These are phyloP conservation scores for Vitis riparia DNA, from an alignment of 164 flowering plant genomes.

Conservation along the genomic window DNA sequence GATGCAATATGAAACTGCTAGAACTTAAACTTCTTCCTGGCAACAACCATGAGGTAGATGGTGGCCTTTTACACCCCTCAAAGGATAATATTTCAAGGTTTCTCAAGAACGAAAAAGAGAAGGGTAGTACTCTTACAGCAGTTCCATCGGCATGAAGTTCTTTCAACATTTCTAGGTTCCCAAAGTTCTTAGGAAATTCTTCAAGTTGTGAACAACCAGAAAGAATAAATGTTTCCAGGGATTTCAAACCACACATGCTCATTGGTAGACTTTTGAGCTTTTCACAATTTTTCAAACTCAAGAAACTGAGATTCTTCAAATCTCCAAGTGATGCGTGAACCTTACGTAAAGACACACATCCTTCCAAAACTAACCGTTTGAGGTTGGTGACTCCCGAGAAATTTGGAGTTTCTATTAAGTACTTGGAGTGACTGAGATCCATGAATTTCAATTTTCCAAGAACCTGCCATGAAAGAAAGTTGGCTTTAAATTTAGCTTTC, in stretches of 20 bases:
- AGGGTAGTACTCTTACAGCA: too few relatives aligned
- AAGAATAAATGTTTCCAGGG: not conserved
- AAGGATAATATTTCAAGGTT: too few relatives aligned
- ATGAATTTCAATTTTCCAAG: conserved; percentile 9
- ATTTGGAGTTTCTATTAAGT: conserved; percentile 7
- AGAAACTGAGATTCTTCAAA: conserved; percentile 1
- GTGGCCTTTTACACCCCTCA: too few relatives aligned
- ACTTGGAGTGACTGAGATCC: conserved; percentile 6
- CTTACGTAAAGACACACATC: conserved; percentile 12
- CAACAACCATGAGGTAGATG: conserved; percentile 1
- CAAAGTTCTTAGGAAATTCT: too few relatives aligned
- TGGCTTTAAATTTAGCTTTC: too few relatives aligned
- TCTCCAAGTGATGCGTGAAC: conserved; percentile 15
- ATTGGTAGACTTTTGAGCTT: conserved; percentile 12
- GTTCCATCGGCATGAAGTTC: too few relatives aligned
- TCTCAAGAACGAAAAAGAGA: too few relatives aligned
- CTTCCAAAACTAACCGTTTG: conserved; percentile 6
- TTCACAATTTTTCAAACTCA: conserved; percentile 12
- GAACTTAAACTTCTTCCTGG: not conserved
- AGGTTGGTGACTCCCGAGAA: conserved; percentile 6
- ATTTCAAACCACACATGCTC: not conserved
- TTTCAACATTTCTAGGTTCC: too few relatives aligned
- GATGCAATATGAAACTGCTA: not conserved
- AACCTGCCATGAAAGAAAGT: not conserved
- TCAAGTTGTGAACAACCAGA: too few relatives aligned